phyloP scores from a whole-genome alignment of 2,329 filamentous ascomycete genomes.

The Macrophomina pseudophaseolina region DNA sequence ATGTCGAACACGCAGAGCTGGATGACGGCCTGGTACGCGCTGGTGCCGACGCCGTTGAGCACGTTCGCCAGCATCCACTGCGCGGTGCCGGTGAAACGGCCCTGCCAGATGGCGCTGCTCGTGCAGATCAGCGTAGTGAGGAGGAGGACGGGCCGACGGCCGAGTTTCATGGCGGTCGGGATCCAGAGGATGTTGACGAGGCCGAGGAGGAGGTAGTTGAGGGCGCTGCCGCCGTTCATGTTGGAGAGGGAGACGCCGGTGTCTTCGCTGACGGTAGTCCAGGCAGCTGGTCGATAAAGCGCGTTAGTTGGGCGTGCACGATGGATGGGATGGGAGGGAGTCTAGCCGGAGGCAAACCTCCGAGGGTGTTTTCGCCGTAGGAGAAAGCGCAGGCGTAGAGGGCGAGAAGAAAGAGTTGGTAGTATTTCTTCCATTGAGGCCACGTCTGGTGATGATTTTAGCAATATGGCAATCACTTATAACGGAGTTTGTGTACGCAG shows the following conservation, averaged over 20 bases:
- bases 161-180: conserved; percentile 44
- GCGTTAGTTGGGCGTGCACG: not conserved
- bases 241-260: conserved; percentile 46
- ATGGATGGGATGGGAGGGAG: not conserved
- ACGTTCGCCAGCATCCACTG: conserved; percentile 41
- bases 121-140: conserved; percentile 41
- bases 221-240: conserved; percentile 49
- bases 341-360: conserved; percentile 24
- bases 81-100: conserved; percentile 33
- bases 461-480: too few relatives aligned
- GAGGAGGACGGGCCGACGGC: conserved; percentile 48
- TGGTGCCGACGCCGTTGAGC: conserved; percentile 43
- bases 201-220: conserved; percentile 49
- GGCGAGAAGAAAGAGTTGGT: conserved; percentile 47
- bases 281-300: conserved; percentile 36
- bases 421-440: conserved; percentile 46
- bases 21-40: conserved; percentile 47
- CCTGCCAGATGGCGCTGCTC: conserved; percentile 41
- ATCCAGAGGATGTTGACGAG: conserved; percentile 52
- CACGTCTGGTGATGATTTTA: conserved; percentile 32
- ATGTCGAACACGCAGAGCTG: conserved; percentile 49
- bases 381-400: conserved; percentile 49
- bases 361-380: conserved; percentile 49
- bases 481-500: too few relatives aligned
- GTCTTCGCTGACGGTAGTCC: conserved; percentile 48